phyloP scores from a whole-genome alignment of 2,329 filamentous ascomycete genomes.

The Monosporascus sp. region DNA sequence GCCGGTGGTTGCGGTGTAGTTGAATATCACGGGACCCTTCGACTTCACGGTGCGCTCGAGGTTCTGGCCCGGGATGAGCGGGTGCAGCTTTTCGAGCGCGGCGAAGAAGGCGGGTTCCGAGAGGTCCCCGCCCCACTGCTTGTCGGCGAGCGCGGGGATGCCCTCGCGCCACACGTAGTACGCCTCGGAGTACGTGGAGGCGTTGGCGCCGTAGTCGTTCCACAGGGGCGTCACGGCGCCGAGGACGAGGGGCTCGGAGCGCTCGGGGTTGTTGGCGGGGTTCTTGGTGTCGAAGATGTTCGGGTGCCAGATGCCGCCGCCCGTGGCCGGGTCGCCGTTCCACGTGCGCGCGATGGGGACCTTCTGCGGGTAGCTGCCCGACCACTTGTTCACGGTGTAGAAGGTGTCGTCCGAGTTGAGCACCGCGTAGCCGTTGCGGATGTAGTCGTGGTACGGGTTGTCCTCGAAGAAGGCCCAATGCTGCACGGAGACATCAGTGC shows the following conservation, averaged over 20 bases:
- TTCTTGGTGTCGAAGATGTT: conserved; percentile 47
- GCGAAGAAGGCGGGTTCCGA: conserved; percentile 32
- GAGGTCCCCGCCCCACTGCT: conserved; percentile 49
- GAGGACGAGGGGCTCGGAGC: conserved; percentile 34
- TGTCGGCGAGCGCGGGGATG: conserved; percentile 46
- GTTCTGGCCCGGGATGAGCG: conserved; percentile 41
- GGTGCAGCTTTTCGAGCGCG: conserved; percentile 34
- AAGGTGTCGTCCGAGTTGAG: conserved; percentile 51
- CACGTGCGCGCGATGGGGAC: conserved; percentile 44
- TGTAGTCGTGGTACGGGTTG: conserved; percentile 40
- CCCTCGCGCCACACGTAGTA: conserved; percentile 48
- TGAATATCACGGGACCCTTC: conserved; percentile 28
- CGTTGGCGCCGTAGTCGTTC: conserved; percentile 52
- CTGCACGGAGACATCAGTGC: conserved; percentile 42
- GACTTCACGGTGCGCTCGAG: conserved; percentile 39
- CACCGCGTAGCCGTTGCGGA: conserved; percentile 40
- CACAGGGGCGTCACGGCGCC: conserved; percentile 47
- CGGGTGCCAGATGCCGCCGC: conserved; percentile 42
- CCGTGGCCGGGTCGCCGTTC: conserved; percentile 34
- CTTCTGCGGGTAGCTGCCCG: conserved; percentile 38
- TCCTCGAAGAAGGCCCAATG: conserved; percentile 54
- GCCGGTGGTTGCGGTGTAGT: conserved; percentile 21
- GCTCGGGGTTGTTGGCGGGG: conserved; percentile 40
- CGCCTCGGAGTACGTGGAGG: conserved; percentile 44
- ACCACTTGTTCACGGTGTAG: conserved; percentile 46